Conservation (phyloP, 192 early-diverging fungal genomes). For the Entomortierella lignicola region DNA sequence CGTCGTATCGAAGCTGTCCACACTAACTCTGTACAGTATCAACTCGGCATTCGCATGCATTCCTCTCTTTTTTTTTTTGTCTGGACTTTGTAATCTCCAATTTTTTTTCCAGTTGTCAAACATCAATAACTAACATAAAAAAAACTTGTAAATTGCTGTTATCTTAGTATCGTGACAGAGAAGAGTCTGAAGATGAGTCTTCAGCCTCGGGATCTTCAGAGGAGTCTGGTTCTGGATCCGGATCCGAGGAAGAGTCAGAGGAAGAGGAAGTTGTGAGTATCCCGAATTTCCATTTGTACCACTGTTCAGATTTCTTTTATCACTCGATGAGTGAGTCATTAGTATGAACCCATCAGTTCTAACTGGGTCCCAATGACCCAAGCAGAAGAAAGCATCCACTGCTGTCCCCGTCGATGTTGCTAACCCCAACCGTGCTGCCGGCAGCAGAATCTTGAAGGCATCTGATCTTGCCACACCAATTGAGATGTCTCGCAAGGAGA, state of each 20-base stretch:
- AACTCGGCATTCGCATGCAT: not conserved
- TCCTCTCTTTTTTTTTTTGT: conserved; percentile 1
- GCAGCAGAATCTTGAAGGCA: conserved; percentile 50
- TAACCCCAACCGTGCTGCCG: conserved; percentile 48
- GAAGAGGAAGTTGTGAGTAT: conserved; percentile 34
- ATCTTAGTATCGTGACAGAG: conserved; percentile 45
- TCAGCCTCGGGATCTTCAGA: conserved; percentile 44
- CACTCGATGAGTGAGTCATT: too few relatives aligned
- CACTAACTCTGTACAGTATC: conserved; percentile 19
- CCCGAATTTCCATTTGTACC: too few relatives aligned
- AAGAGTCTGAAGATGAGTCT: conserved; percentile 44
- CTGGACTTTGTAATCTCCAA: not conserved
- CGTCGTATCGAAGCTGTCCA: conserved; percentile 55
- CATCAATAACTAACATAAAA: too few relatives aligned
- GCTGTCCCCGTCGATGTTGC: conserved; percentile 24
- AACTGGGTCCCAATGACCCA: too few relatives aligned
- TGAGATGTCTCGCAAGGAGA: conserved; percentile 56
- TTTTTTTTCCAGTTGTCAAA: too few relatives aligned
- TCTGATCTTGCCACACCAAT: conserved; percentile 50
- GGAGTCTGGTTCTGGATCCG: conserved; percentile 19
- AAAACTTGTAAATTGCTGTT: not conserved
- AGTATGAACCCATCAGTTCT: too few relatives aligned
- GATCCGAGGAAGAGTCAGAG: conserved; percentile 38
- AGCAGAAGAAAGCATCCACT: conserved; percentile 20
- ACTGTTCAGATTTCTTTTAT: too few relatives aligned